phyloP scores from a whole-genome alignment of 2,329 filamentous ascomycete genomes.

The Knoxdaviesia proteae region DNA sequence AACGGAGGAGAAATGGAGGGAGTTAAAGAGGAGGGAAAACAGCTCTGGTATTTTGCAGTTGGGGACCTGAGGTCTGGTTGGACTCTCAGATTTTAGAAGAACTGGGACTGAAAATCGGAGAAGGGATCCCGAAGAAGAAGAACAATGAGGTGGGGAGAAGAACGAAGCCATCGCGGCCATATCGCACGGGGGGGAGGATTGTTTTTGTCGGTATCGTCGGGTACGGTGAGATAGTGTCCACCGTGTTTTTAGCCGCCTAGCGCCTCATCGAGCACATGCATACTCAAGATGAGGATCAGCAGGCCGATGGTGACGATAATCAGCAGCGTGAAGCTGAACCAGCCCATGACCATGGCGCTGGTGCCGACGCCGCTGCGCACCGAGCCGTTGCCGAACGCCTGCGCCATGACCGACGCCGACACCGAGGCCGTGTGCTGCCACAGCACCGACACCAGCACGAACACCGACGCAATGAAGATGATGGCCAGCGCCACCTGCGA shows the following conservation, averaged over 20 bases:
- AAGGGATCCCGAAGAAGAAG: background rate
- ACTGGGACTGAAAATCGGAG: background rate
- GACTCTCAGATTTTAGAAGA: background rate
- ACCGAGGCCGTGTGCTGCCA: conserved; percentile 96
- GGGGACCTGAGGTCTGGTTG: too few species aligned
- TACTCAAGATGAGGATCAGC: conserved; percentile 91
- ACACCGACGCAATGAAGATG: conserved; percentile 60
- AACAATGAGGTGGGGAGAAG: too few species aligned
- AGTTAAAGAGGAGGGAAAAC: background rate
- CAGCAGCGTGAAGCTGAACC: conserved; percentile 86
- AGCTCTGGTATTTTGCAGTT: too few species aligned
- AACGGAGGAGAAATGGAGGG: background rate
- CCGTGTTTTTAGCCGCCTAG: conserved; percentile 14
- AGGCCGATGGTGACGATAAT: conserved; percentile 92
- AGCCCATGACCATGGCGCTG: conserved; percentile 87
- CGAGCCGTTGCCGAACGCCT: conserved; percentile 79
- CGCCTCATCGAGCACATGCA: conserved; percentile 48
- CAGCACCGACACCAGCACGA: conserved; percentile 52
- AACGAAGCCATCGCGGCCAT: too few species aligned
- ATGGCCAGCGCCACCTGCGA: conserved; percentile 84
- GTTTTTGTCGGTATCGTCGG: too few species aligned
- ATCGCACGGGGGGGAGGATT: too few species aligned
- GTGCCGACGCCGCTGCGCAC: conserved; percentile 79
- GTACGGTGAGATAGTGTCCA: background rate
- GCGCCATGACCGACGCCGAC: conserved; percentile 77